phyloP scores from a whole-genome alignment of 1,284 basidiomycete genomes.

The Phylloporus sp. region DNA sequence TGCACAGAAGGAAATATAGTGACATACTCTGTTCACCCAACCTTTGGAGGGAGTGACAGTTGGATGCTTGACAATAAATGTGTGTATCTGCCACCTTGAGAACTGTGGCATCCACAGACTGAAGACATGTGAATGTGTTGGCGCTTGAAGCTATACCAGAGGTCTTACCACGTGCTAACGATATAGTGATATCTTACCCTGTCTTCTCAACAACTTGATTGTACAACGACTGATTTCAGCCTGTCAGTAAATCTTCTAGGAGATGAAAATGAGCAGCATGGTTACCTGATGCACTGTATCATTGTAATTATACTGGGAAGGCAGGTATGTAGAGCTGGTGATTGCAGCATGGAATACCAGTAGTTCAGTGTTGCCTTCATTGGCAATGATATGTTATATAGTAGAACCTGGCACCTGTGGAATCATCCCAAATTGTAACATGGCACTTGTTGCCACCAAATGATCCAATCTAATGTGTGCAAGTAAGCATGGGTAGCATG shows the following conservation, averaged over 20 bases:
- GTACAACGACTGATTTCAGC: constrained; percentile 30
- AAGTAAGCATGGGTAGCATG: not conserved
- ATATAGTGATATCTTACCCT: not conserved
- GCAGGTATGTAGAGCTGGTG: constrained; percentile 33
- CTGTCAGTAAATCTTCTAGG: too few relatives aligned
- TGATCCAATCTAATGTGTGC: constrained; percentile 26
- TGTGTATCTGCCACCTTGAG: constrained; percentile 34
- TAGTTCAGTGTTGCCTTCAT: constrained; percentile 25
- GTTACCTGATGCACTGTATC: constrained; percentile 25
- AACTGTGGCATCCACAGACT: constrained; percentile 22
- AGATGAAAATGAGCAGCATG: not conserved
- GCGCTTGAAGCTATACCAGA: constrained; percentile 28
- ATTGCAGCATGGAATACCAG: constrained; percentile 35
- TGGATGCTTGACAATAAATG: constrained; percentile 42
- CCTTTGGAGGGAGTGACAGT: constrained; percentile 34
- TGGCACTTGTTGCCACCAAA: constrained; percentile 38
- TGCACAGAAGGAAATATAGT: not conserved
- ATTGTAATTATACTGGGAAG: constrained; percentile 40
- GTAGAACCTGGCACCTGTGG: constrained; percentile 32
- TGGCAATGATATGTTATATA: constrained; percentile 29
- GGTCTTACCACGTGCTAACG: not conserved
- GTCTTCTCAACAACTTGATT: constrained; percentile 12
- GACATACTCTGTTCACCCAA: constrained; percentile 20
- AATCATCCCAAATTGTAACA: constrained; percentile 43
- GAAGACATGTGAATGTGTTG: constrained; percentile 39